Evolutionary conservation across 139 green algal species (phyloP).

Genomic region (Haematococcus sp.): DNA sequence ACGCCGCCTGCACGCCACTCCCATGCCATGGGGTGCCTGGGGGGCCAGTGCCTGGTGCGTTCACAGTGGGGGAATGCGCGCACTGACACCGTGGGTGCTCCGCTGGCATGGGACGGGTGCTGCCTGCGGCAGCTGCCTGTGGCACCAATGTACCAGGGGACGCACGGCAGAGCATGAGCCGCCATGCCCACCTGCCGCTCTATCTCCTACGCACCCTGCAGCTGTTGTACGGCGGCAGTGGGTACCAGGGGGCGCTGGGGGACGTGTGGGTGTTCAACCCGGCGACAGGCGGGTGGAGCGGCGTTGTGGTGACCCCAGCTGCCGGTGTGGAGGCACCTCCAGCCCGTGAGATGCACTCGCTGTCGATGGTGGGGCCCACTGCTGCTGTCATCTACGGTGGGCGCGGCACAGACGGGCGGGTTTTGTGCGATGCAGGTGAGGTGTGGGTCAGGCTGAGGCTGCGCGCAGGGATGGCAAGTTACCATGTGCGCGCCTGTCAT

Average conservation of each 20-base stretch:
- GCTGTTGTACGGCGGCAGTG: slow-evolving; percentile 65
- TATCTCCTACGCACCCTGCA: slow-evolving; percentile 9
- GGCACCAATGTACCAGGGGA: not conserved
- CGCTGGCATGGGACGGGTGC: too few species aligned
- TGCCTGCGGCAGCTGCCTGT: not conserved
- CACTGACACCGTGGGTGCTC: too few species aligned
- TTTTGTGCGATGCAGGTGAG: not conserved
- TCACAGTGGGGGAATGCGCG: not conserved
- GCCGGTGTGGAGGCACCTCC: slow-evolving; percentile 9
- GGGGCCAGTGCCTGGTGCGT: slow-evolving; percentile 42
- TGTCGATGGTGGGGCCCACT: slow-evolving; percentile 41
- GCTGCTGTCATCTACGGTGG: slow-evolving; percentile 62
- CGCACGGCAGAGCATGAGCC: not conserved
- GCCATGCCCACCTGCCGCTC: not conserved
- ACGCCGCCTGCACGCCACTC: slow-evolving; percentile 53
- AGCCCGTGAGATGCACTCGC: slow-evolving; percentile 62
- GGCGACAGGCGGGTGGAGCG: slow-evolving; percentile 25
- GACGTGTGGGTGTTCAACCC: slow-evolving; percentile 68
- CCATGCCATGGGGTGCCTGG: slow-evolving; percentile 42
- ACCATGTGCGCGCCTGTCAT: not conserved
- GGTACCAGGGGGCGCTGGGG: slow-evolving; percentile 48
- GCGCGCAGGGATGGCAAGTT: not conserved
- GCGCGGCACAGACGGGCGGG: slow-evolving; percentile 39
- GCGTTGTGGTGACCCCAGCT: slow-evolving; percentile 10
- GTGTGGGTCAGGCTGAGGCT: not conserved